These are phyloP conservation scores for Ciborinia camelliae DNA, from an alignment of 2,329 filamentous ascomycete genomes.

Conservation along the genomic window DNA sequence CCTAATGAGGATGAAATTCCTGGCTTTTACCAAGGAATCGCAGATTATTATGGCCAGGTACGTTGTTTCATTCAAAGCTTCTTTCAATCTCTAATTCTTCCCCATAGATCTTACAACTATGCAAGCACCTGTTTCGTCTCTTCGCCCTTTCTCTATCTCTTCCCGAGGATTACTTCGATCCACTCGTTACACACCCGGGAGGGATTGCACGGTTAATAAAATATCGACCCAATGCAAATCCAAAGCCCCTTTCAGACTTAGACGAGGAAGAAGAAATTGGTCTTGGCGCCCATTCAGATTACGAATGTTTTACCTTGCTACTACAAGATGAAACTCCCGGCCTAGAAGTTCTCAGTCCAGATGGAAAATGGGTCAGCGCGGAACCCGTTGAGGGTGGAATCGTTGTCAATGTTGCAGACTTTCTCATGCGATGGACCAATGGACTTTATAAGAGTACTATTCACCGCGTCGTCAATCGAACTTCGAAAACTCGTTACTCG, in stretches of 20 bases:
- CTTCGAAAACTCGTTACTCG: constrained; percentile 50
- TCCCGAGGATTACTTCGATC: constrained; percentile 43
- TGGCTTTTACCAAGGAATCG: constrained; percentile 35
- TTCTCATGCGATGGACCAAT: constrained; percentile 50
- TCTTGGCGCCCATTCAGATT: constrained; percentile 53
- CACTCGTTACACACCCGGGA: constrained; percentile 43
- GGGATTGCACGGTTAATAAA: constrained; percentile 47
- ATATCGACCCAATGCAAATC: constrained; percentile 45
- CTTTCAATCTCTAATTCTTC: neutral
- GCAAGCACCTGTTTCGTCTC: constrained; percentile 39
- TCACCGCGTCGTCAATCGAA: constrained; percentile 54
- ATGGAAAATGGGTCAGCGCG: constrained; percentile 45
- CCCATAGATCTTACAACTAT: constrained; percentile 38
- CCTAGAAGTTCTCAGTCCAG: constrained; percentile 50
- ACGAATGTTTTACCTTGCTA: constrained; percentile 54
- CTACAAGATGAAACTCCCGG: constrained; percentile 50
- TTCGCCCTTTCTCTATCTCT: constrained; percentile 42
- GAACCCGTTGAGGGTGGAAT: constrained; percentile 45
- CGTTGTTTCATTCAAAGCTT: neutral
- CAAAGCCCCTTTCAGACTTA: constrained; percentile 31
- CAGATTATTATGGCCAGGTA: constrained; percentile 34
- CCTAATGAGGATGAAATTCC: constrained; percentile 32
- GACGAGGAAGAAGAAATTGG: constrained; percentile 33
- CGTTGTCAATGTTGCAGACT: constrained; percentile 52
- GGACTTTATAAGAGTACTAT: constrained; percentile 51